phyloP scores from a whole-genome alignment of 495 filamentous ascomycete species.

The Bacidia rubella region DNA sequence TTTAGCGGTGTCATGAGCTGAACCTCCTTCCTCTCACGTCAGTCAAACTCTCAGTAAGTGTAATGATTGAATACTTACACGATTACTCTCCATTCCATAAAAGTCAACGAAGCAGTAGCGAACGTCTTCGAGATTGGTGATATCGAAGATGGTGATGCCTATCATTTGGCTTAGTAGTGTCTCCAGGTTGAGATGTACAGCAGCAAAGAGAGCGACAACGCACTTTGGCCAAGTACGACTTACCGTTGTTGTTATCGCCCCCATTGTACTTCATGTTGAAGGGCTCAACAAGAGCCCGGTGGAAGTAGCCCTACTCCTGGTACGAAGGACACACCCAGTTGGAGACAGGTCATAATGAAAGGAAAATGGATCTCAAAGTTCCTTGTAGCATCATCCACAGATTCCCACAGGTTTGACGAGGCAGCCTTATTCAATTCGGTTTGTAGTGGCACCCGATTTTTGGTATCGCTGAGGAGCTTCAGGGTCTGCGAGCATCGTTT shows the following conservation, averaged over 20 bases:
- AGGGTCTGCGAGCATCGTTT: slow-evolving; percentile 7
- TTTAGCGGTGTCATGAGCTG: slow-evolving; percentile 10
- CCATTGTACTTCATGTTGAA: slow-evolving; percentile 7
- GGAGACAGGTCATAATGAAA: slow-evolving; percentile 13
- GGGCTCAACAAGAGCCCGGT: not conserved
- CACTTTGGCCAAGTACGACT: not conserved
- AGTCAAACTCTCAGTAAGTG: too few species aligned
- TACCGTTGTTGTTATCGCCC: slow-evolving; percentile 10
- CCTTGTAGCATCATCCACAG: not conserved
- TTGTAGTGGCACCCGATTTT: slow-evolving; percentile 7
- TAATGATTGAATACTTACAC: not conserved
- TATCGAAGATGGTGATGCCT: slow-evolving; percentile 14
- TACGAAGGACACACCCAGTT: slow-evolving; percentile 6
- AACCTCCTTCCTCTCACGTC: too few species aligned
- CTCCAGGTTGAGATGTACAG: not conserved
- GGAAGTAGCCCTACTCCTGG: not conserved
- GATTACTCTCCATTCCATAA: slow-evolving; percentile 3
- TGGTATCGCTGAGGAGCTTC: not conserved
- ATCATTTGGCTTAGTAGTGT: not conserved
- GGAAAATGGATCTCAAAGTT: slow-evolving; percentile 5
- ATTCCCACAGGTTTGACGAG: not conserved
- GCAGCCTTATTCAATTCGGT: slow-evolving; percentile 9
- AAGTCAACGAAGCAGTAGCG: slow-evolving; percentile 13
- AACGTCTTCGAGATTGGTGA: not conserved
- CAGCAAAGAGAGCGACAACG: too few species aligned